A percentile compares a stretch with the other conserved stretches of the same genome.
Evolutionary conservation across 805 yeast genomes (phyloP).

Genomic region (Kazachstania kunashirensis): DNA sequence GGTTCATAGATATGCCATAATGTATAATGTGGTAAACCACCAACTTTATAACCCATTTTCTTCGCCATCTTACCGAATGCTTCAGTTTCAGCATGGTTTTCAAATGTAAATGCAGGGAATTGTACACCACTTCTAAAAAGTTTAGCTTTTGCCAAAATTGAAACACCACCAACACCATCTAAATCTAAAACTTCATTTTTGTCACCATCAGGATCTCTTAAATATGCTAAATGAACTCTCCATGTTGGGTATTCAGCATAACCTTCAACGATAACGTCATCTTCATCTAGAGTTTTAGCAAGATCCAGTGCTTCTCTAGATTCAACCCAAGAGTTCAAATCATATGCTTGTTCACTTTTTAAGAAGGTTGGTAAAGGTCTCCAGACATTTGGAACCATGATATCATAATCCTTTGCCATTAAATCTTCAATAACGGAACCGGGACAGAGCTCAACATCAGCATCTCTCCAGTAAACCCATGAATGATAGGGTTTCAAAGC

Average conservation of each 20-base stretch:
- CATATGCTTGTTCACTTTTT: constrained; percentile 80
- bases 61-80: constrained; percentile 78
- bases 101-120: constrained; percentile 76
- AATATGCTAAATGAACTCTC: constrained; percentile 72
- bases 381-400: constrained; percentile 87
- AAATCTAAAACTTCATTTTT: constrained; percentile 55
- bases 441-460: constrained; percentile 74
- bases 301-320: constrained; percentile 62
- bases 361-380: constrained; percentile 89
- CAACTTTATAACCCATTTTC: constrained; percentile 70
- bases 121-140: constrained; percentile 71
- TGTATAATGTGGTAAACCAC: constrained; percentile 84
- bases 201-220: constrained; percentile 52
- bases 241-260: constrained; percentile 81
- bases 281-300: constrained; percentile 58
- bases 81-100: constrained; percentile 82
- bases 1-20: constrained; percentile 90
- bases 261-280: constrained; percentile 82
- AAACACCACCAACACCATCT: constrained; percentile 85
- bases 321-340: constrained; percentile 94
- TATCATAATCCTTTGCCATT: constrained; percentile 62
- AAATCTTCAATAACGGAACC: constrained; percentile 64
- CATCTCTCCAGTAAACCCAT: constrained; percentile 90
- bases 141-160: constrained; percentile 64
- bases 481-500: constrained; percentile 77